Percentiles rank a stretch among this genome's conserved stretches.
Conservation (phyloP, 2,329 filamentous ascomycete genomes). For the Aspergillus viridinutans region DNA sequence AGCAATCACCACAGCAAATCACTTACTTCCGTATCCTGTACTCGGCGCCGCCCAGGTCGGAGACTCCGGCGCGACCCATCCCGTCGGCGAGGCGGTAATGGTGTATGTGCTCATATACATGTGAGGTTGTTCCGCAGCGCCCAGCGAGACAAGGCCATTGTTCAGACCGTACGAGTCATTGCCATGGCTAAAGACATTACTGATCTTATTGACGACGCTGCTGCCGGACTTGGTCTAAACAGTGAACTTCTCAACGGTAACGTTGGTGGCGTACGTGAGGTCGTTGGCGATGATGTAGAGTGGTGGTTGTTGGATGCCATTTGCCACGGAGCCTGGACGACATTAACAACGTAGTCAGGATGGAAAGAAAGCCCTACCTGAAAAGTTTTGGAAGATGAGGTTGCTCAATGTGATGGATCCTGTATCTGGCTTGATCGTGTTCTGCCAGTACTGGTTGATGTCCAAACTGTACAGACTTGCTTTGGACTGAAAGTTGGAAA, state of each 20-base stretch:
- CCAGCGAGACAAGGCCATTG: no score
- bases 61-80: slow-evolving; percentile 21
- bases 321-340: slow-evolving; percentile 24
- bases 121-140: no score
- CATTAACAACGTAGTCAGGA: no score
- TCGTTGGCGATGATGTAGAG: slow-evolving; percentile 32
- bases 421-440: slow-evolving; percentile 20
- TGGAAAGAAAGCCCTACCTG: no score
- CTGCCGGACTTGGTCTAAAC: slow-evolving; percentile 29
- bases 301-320: slow-evolving; percentile 25
- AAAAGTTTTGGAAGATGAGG: slow-evolving; percentile 24
- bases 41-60: slow-evolving; percentile 30
- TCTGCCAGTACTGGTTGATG: slow-evolving; percentile 27
- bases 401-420: slow-evolving; percentile 21
- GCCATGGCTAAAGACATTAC: slow-evolving; percentile 32
- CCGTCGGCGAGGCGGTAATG: slow-evolving; percentile 26
- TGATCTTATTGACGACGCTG: slow-evolving; percentile 28
- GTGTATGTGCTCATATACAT: slow-evolving; percentile 29
- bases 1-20: no score
- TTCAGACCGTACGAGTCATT: slow-evolving; percentile 21
- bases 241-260: slow-evolving; percentile 31
- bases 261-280: slow-evolving; percentile 26
- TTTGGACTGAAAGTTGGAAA: slow-evolving; percentile 27
- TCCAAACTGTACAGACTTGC: slow-evolving; percentile 21
- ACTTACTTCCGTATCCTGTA: slow-evolving; percentile 29